These are phyloP conservation scores for Pestalotiopsis sp. DNA, from an alignment of 2,329 filamentous ascomycete genomes.

Conservation along the genomic window DNA sequence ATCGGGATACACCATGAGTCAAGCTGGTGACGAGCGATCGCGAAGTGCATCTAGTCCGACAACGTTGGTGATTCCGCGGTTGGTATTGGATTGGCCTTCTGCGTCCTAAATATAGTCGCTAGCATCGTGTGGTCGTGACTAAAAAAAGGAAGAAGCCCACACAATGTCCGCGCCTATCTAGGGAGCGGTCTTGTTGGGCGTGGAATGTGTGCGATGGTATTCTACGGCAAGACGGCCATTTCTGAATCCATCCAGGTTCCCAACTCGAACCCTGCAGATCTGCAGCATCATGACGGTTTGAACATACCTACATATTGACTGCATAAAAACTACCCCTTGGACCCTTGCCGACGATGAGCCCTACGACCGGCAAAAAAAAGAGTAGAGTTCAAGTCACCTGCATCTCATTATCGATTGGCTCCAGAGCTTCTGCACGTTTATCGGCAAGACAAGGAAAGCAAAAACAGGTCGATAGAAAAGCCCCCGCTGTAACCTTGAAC, in stretches of 20 bases:
- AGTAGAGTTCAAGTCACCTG: background rate
- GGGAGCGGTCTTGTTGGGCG: background rate
- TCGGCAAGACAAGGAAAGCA: background rate
- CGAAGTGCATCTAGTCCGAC: background rate
- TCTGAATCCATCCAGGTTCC: conserved; percentile 1
- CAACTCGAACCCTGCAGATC: conserved; percentile 3
- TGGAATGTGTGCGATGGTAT: background rate
- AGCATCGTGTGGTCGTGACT: background rate
- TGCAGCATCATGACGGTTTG: background rate
- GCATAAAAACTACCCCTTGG: background rate
- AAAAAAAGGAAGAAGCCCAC: background rate
- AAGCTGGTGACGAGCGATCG: background rate
- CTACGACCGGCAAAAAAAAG: background rate
- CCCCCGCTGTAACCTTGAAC: background rate
- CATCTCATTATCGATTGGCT: conserved; percentile 2
- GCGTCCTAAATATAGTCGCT: background rate
- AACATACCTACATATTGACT: background rate
- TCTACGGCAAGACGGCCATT: background rate
- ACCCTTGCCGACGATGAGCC: background rate
- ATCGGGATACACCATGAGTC: background rate
- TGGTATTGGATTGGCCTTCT: background rate
- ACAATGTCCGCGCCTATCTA: background rate
- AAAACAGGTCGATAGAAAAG: background rate
- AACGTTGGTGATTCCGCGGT: background rate
- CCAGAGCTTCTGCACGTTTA: conserved; percentile 9